Conservation (phyloP, 257 asterid genomes). For the Haberlea rhodopensis region DNA sequence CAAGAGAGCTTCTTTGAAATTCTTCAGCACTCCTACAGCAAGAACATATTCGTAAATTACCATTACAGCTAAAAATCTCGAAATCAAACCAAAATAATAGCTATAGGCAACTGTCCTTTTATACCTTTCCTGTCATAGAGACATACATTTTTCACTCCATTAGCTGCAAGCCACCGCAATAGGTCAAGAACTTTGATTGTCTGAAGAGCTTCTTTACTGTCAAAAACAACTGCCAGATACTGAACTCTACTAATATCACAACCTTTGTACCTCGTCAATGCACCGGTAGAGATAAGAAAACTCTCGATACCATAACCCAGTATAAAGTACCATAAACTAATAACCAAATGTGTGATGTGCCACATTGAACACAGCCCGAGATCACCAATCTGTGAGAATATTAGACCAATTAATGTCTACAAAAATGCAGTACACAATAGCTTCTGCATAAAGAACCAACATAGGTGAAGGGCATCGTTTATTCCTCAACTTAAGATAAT, state of each 20-base stretch:
- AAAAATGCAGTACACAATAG: background rate
- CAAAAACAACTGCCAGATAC: constrained; percentile 87
- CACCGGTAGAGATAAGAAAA: constrained; percentile 61
- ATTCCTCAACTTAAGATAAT: background rate
- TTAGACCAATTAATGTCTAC: background rate
- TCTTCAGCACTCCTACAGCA: constrained; percentile 74
- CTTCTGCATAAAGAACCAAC: constrained; percentile 11
- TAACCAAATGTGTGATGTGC: constrained; percentile 58
- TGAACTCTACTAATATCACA: constrained; percentile 63
- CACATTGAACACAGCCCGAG: constrained; percentile 51
- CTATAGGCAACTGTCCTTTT: background rate
- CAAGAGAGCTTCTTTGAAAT: constrained; percentile 57
- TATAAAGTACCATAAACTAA: constrained; percentile 62
- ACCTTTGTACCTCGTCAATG: constrained; percentile 43
- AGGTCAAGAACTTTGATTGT: constrained; percentile 65
- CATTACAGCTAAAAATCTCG: constrained; percentile 10
- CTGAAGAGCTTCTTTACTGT: constrained; percentile 78
- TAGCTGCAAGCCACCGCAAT: constrained; percentile 61
- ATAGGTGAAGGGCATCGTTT: background rate
- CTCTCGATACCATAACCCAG: constrained; percentile 54
- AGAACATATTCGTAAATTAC: constrained; percentile 11
- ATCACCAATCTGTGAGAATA: constrained; percentile 45
- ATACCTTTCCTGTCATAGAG: constrained; percentile 86
- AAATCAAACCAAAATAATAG: background rate
- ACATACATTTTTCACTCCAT: constrained; percentile 71